phyloP scores from a whole-genome alignment of 805 yeast genomes.

The Candida bentonensis region DNA sequence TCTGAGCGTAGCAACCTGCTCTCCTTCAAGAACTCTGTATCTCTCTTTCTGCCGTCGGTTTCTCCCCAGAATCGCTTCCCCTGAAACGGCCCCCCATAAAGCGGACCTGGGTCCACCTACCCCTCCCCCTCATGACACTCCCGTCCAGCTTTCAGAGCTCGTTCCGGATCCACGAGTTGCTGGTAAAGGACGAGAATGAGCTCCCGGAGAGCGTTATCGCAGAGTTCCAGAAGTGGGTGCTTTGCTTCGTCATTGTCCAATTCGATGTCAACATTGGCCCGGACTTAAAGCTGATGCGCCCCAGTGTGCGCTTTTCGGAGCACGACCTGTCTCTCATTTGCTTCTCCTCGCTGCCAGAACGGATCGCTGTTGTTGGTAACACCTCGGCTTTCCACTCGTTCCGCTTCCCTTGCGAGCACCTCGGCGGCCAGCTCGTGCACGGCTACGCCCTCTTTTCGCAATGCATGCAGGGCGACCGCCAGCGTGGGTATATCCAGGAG shows the following conservation, averaged over 20 bases:
- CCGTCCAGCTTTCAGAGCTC: conserved; percentile 29
- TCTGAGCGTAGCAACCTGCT: too few species aligned
- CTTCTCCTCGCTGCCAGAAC: conserved; percentile 16
- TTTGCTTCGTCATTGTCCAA: conserved; percentile 13
- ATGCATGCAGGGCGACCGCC: conserved; percentile 6
- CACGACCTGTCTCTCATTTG: conserved; percentile 15
- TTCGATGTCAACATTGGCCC: conserved; percentile 17
- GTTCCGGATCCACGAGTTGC: conserved; percentile 28
- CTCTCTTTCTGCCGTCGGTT: too few species aligned
- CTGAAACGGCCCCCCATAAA: too few species aligned
- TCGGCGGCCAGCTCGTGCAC: conserved; percentile 5
- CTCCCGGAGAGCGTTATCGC: conserved; percentile 5
- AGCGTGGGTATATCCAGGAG: conserved; percentile 16
- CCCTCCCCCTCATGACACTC: conserved; percentile 10
- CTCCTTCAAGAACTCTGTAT: neutral
- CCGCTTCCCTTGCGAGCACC: conserved; percentile 6
- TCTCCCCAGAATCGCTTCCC: too few species aligned
- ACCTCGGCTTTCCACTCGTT: conserved; percentile 8
- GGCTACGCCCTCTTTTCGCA: conserved; percentile 14
- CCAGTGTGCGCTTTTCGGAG: conserved; percentile 13
- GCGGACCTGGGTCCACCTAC: too few species aligned
- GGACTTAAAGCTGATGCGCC: conserved; percentile 17
- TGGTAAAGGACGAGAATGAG: conserved; percentile 7
- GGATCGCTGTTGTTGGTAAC: conserved; percentile 3
- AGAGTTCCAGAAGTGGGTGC: conserved; percentile 7